Evolutionary conservation across 768 basidiomycete species (phyloP).

Genomic region (Postia placenta): DNA sequence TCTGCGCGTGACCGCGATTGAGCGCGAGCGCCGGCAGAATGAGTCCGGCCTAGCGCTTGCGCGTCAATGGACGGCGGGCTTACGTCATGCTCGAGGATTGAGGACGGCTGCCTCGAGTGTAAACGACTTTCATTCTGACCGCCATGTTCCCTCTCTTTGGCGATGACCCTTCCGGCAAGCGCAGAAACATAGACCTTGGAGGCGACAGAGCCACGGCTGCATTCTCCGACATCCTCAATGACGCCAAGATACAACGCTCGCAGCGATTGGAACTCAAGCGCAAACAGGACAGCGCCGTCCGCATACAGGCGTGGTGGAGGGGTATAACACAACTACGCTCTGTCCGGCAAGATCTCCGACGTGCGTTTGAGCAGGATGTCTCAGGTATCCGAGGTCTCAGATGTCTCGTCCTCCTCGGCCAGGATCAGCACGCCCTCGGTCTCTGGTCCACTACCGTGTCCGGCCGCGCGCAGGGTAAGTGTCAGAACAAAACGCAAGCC

Average conservation of each 20-base stretch:
- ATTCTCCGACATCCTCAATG: slow-evolving; percentile 51
- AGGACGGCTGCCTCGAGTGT: too few relatives aligned
- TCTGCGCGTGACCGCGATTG: too few relatives aligned
- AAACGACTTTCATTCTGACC: background rate
- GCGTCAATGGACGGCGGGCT: too few relatives aligned
- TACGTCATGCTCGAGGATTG: too few relatives aligned
- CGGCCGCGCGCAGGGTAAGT: slow-evolving; percentile 23
- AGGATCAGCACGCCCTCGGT: slow-evolving; percentile 39
- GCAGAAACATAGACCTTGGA: slow-evolving; percentile 72
- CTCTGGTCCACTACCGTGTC: slow-evolving; percentile 39
- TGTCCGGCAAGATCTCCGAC: slow-evolving; percentile 40
- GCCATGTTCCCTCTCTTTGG: slow-evolving; percentile 32
- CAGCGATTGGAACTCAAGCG: slow-evolving; percentile 52
- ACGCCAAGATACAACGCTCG: slow-evolving; percentile 53
- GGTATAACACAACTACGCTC: slow-evolving; percentile 36
- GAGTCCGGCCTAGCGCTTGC: too few relatives aligned
- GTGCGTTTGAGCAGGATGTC: slow-evolving; percentile 46
- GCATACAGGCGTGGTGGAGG: slow-evolving; percentile 69
- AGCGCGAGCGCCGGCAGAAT: too few relatives aligned
- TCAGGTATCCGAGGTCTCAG: slow-evolving; percentile 51
- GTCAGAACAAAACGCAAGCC: background rate
- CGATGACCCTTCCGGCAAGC: slow-evolving; percentile 31
- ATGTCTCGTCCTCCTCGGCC: slow-evolving; percentile 57
- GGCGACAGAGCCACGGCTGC: slow-evolving; percentile 49
- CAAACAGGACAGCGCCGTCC: slow-evolving; percentile 50